Conservation (phyloP, 1,284 basidiomycete species). For the Rhodotorula mucilaginosa region DNA sequence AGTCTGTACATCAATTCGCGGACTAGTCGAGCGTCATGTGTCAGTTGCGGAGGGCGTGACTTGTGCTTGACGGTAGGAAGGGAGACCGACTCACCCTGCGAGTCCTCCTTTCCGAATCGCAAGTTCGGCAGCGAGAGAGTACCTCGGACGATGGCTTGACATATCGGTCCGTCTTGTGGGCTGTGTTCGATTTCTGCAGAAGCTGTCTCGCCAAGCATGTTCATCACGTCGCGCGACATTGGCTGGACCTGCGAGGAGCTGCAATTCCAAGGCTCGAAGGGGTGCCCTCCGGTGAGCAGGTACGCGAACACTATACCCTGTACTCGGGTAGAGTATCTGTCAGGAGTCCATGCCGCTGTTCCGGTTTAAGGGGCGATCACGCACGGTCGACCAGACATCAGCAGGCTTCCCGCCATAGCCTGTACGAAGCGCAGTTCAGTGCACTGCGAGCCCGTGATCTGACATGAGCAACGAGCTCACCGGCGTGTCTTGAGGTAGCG, state of each 20-base stretch:
- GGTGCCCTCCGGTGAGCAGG: constrained; percentile 57
- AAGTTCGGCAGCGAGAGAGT: not conserved
- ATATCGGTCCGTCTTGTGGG: constrained; percentile 4
- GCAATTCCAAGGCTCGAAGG: constrained; percentile 17
- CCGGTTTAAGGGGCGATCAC: not conserved
- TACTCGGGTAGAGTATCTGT: accelerated
- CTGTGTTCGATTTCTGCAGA: constrained; percentile 3
- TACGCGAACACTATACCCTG: constrained; percentile 69
- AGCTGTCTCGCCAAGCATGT: constrained; percentile 10
- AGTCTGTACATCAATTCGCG: constrained; percentile 9
- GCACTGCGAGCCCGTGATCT: not conserved
- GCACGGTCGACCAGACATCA: constrained; percentile 71
- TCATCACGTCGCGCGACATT: not conserved
- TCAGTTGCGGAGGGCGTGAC: too few species aligned
- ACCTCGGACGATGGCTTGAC: constrained; percentile 8
- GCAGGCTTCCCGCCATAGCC: constrained; percentile 74
- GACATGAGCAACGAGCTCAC: not conserved
- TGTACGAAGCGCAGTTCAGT: not conserved
- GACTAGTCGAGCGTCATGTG: not conserved
- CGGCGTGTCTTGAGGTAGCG: constrained; percentile 62
- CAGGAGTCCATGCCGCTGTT: too few species aligned
- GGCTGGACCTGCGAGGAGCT: not conserved
- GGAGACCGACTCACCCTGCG: not conserved
- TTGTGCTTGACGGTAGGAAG: too few species aligned
- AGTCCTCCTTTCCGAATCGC: constrained; percentile 12